phyloP scores from a whole-genome alignment of 2,329 filamentous ascomycete species.

The Alternaria dauci region DNA sequence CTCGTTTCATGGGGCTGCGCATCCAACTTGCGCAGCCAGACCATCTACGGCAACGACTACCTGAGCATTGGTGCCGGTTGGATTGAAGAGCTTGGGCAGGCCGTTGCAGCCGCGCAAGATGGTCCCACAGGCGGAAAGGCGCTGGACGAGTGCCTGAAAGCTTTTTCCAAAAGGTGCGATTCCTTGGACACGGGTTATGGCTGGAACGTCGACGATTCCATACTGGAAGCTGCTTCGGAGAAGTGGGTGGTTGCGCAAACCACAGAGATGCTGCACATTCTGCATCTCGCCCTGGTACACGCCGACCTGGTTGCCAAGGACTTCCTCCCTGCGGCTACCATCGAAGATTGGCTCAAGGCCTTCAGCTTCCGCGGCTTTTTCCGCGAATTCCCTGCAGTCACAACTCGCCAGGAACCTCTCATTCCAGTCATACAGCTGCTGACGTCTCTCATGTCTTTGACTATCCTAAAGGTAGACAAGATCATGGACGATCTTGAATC shows the following conservation, averaged over 20 bases:
- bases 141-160: conserved; percentile 56
- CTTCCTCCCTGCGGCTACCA: conserved; percentile 41
- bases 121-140: conserved; percentile 34
- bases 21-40: conserved; percentile 36
- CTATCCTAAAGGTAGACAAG: conserved; percentile 73
- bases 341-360: conserved; percentile 46
- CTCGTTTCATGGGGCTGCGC: conserved; percentile 47
- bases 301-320: conserved; percentile 62
- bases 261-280: conserved; percentile 75
- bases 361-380: conserved; percentile 64
- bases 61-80: conserved; percentile 40
- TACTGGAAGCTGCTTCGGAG: conserved; percentile 65
- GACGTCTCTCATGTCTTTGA: conserved; percentile 73
- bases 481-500: conserved; percentile 59
- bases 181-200: conserved; percentile 53
- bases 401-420: conserved; percentile 54
- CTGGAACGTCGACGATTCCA: conserved; percentile 59
- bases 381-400: conserved; percentile 62
- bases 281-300: conserved; percentile 77
- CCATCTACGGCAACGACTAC: conserved; percentile 40
- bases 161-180: conserved; percentile 59
- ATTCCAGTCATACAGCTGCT: conserved; percentile 73
- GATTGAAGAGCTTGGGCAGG: conserved; percentile 46
- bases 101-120: conserved; percentile 42
- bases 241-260: conserved; percentile 71